Percentiles rank a stretch among this genome's conserved stretches.
Evolutionary conservation across 2,329 filamentous ascomycete species (phyloP).

Genomic region (Venturia pyrina): DNA sequence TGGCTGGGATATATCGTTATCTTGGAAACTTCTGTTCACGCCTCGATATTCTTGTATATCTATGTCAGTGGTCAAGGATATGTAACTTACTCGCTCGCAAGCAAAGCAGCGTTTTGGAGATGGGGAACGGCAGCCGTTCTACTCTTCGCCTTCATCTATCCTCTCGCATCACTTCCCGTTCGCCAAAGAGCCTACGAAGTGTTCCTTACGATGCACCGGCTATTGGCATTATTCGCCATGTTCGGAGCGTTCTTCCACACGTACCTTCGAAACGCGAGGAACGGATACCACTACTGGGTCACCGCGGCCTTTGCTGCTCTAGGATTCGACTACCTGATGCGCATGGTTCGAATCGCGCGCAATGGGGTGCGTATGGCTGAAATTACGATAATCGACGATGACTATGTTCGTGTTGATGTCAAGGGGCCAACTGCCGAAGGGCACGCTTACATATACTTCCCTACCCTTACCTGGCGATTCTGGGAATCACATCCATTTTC

Average conservation of each 20-base stretch:
- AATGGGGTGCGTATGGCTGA: conserved; percentile 27
- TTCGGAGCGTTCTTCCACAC: conserved; percentile 35
- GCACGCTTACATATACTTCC: conserved; percentile 40
- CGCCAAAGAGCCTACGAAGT: conserved; percentile 33
- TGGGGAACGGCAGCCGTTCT: conserved; percentile 34
- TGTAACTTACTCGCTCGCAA: conserved; percentile 15
- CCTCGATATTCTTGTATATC: conserved; percentile 15
- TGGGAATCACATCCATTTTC: conserved; percentile 47
- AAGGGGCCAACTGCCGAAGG: conserved; percentile 26
- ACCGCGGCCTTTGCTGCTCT: conserved; percentile 31
- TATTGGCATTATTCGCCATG: conserved; percentile 29
- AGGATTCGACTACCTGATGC: conserved; percentile 33
- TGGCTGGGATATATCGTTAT: conserved; percentile 19
- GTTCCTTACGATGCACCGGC: conserved; percentile 34
- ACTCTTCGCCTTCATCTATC: conserved; percentile 22
- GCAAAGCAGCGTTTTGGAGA: conserved; percentile 29
- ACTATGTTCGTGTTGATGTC: conserved; percentile 31
- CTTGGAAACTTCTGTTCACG: conserved; percentile 19
- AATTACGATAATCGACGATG: conserved; percentile 6
- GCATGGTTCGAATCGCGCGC: conserved; percentile 27
- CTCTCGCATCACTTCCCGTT: conserved; percentile 27
- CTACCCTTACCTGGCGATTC: conserved; percentile 24
- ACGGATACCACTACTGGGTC: conserved; percentile 38
- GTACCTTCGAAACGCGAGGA: conserved; percentile 25
- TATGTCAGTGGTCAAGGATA: conserved; percentile 15